Conservation (phyloP, 2,329 filamentous ascomycete species). For the Ophiocordyceps camponoti-leonardi region DNA sequence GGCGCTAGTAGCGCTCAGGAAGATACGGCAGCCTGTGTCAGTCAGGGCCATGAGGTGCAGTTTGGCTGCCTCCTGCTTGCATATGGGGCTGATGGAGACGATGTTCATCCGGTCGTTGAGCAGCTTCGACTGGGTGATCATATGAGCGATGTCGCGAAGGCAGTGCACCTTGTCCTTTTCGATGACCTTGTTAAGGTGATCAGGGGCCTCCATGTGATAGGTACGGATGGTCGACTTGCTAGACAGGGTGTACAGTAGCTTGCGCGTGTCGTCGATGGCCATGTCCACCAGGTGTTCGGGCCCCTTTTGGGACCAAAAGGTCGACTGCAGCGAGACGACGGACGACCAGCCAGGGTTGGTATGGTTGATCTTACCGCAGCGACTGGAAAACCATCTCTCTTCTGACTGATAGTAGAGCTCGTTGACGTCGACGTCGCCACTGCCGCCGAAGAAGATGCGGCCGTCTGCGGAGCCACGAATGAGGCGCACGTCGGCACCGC, state of each 20-base stretch:
- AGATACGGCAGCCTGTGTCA: constrained; percentile 77
- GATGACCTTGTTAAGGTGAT: constrained; percentile 45
- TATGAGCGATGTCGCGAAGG: constrained; percentile 64
- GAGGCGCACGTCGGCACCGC: constrained; percentile 57
- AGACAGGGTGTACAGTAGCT: constrained; percentile 81
- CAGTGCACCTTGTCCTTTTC: constrained; percentile 46
- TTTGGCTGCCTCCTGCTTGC: constrained; percentile 60
- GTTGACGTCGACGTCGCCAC: constrained; percentile 69
- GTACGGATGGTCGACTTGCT: constrained; percentile 77
- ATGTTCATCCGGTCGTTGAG: constrained; percentile 56
- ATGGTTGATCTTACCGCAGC: constrained; percentile 79
- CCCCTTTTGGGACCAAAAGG: constrained; percentile 31
- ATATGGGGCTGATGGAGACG: constrained; percentile 72
- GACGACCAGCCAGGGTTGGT: constrained; percentile 56
- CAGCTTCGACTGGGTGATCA: constrained; percentile 57
- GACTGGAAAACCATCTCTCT: constrained; percentile 87
- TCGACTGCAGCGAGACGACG: constrained; percentile 34
- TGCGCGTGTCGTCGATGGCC: constrained; percentile 73
- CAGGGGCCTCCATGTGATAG: constrained; percentile 61
- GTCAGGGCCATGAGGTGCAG: constrained; percentile 84
- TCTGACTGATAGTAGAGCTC: constrained; percentile 95
- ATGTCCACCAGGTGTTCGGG: constrained; percentile 60
- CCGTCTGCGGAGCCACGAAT: constrained; percentile 73
- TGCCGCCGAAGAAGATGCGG: constrained; percentile 83
- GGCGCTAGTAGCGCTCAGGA: constrained; percentile 75